Base-by-base conservation (phyloP, 1,139 yeast species). In the Citeromyces hawaiiensis region DNA sequence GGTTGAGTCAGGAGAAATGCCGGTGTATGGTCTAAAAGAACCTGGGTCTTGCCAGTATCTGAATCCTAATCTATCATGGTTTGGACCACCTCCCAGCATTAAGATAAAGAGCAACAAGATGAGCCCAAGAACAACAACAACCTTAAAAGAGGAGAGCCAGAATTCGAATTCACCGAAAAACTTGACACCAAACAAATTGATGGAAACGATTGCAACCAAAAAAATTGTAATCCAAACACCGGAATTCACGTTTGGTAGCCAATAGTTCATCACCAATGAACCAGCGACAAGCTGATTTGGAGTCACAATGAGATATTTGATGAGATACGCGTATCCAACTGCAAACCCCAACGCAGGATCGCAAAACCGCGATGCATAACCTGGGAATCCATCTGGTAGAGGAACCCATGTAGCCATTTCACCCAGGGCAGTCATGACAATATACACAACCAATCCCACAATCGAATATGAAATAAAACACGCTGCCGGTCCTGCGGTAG, bases 351-450 rank as follows among this genome's bases (percentile, higher is more conserved):
- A 64, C 4, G 85, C 72, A 31, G 77, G 80, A 48, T 79, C 86
- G 42, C 72, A 75, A 50, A 76, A 80, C 45, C 87, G 64, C 40
- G 73, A 67, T 42, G 82, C 75, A 53, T 78, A 80, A 48, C 82
- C 79, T 23, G 85, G 74, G 55, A 78, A 79, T 27, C 86, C 86
- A 52, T 77, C 81, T 13, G 73, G 66, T 49, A 79, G 61, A 15
- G 87, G 87, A 41, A 76, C 65, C 49, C 70, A 77, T 13, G 86
- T 67, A n/a, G 86, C 83, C 63, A 81, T 74, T 58, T 80, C 91
- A 38, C 88, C 87, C 40, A 81, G 63, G 13, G 77, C 78, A 46
- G 76, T 64, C 83, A 80, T 76, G 37, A 78, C 83, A 63, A 74
- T 67, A 51, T 67, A 80, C 27, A 79, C 87, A 40, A 76, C 63